phyloP scores from a whole-genome alignment of 164 flowering plant species.

The Protea cynaroides region DNA sequence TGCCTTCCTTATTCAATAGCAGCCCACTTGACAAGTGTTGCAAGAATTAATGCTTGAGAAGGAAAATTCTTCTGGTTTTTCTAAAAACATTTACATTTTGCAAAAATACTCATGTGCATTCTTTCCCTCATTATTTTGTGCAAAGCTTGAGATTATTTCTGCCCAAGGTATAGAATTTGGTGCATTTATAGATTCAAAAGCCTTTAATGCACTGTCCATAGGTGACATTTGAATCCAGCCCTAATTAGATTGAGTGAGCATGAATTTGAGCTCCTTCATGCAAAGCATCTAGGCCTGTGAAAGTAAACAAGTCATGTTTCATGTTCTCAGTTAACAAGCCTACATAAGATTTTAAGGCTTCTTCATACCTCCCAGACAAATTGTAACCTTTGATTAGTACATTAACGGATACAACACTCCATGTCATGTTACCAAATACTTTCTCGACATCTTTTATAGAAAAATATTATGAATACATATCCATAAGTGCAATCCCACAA shows the following conservation, averaged over 20 bases:
- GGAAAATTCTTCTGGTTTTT: conserved; percentile 22
- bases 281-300: conserved; percentile 16
- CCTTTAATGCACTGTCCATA: conserved; percentile 16
- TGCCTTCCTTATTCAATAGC: conserved; percentile 16
- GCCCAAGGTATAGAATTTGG: conserved; percentile 23
- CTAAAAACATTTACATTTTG: conserved; percentile 14
- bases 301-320: conserved; percentile 21
- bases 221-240: conserved; percentile 15
- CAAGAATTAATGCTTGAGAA: conserved; percentile 24
- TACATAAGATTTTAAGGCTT: conserved; percentile 13
- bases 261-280: conserved; percentile 28
- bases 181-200: conserved; percentile 16
- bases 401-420: conserved; percentile 22
- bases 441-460: conserved; percentile 15
- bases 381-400: conserved; percentile 27
- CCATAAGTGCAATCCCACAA: conserved; percentile 24
- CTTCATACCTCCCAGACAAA: conserved; percentile 14
- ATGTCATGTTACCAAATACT: conserved; percentile 17
- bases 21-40: conserved; percentile 13
- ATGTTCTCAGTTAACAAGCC: conserved; percentile 8
- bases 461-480: conserved; percentile 26
- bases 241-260: conserved; percentile 15
- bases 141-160: conserved; percentile 24
- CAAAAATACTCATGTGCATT: conserved; percentile 19
- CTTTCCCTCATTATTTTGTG: conserved; percentile 17